Conservation (phyloP, 495 filamentous ascomycete species). For the Xylaria cubensis region DNA sequence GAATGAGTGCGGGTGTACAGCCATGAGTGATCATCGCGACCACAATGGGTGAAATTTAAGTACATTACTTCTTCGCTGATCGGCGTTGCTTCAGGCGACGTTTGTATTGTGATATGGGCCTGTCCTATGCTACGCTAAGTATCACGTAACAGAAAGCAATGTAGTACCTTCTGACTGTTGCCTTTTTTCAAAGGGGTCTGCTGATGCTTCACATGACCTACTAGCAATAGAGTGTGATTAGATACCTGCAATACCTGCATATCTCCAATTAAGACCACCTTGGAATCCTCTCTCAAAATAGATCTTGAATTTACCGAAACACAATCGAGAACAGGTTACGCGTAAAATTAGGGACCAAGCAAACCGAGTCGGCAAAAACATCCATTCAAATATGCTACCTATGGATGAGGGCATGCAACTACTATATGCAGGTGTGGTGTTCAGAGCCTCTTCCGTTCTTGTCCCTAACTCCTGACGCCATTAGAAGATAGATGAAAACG, state of each 20-base stretch:
- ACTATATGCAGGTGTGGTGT: conserved; percentile 20
- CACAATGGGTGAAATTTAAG: background rate
- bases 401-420: conserved; percentile 23
- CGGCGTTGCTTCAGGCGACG: background rate
- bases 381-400: conserved; percentile 28
- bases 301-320: background rate
- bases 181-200: background rate
- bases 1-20: background rate
- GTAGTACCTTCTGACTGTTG: background rate
- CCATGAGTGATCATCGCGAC: background rate
- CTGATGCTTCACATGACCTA: background rate
- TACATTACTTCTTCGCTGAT: background rate
- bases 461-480: conserved; percentile 25
- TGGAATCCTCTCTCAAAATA: background rate
- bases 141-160: background rate
- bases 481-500: conserved; percentile 18
- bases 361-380: background rate
- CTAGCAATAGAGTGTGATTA: background rate
- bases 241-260: background rate
- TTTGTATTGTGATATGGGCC: background rate
- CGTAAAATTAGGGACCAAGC: background rate
- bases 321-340: background rate
- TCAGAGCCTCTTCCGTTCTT: background rate
- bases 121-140: background rate
- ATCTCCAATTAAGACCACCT: background rate